phyloP scores from a whole-genome alignment of 2,329 filamentous ascomycete genomes.

The Colletotrichum cereale region DNA sequence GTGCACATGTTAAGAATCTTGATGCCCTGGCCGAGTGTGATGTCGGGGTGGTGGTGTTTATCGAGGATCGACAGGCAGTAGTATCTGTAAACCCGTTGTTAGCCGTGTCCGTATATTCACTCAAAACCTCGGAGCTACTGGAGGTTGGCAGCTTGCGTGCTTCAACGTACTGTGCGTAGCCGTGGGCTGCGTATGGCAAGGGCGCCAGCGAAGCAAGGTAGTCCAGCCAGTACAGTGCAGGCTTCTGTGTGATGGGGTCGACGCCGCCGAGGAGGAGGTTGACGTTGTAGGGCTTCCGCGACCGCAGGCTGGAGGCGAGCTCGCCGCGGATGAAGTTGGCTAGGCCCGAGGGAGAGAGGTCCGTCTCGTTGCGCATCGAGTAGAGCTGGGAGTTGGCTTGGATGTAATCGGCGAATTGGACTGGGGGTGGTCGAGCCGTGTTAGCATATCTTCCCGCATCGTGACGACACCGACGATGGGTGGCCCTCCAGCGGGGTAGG shows the following conservation, averaged over 20 bases:
- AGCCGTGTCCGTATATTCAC: slow-evolving; percentile 39
- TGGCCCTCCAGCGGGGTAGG: slow-evolving; percentile 12
- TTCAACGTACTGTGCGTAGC: slow-evolving; percentile 88
- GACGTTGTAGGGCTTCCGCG: slow-evolving; percentile 94
- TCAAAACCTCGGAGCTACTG: not conserved
- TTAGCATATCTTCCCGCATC: slow-evolving; percentile 27
- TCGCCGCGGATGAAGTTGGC: slow-evolving; percentile 95
- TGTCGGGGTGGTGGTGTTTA: slow-evolving; percentile 98
- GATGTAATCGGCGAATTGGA: slow-evolving; percentile 99
- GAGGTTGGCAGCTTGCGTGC: slow-evolving; percentile 37
- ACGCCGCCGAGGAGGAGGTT: slow-evolving; percentile 96
- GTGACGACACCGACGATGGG: not conserved
- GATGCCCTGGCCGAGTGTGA: slow-evolving; percentile 87
- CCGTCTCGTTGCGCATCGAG: slow-evolving; percentile 96
- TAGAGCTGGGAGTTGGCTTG: slow-evolving; percentile 99
- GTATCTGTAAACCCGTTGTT: slow-evolving; percentile 69
- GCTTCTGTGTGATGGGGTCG: slow-evolving; percentile 91
- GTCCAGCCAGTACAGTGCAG: slow-evolving; percentile 95
- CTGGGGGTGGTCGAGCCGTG: slow-evolving; percentile 59
- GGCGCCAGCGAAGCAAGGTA: slow-evolving; percentile 91
- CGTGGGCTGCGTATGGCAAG: slow-evolving; percentile 95
- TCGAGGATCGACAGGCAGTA: slow-evolving; percentile 98
- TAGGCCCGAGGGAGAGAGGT: slow-evolving; percentile 89
- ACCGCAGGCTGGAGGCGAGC: slow-evolving; percentile 90
- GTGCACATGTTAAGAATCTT: slow-evolving; percentile 95